Evolutionary conservation across 163 green algal genomes (phyloP).

Genomic region (Prototheca stagnorum): DNA sequence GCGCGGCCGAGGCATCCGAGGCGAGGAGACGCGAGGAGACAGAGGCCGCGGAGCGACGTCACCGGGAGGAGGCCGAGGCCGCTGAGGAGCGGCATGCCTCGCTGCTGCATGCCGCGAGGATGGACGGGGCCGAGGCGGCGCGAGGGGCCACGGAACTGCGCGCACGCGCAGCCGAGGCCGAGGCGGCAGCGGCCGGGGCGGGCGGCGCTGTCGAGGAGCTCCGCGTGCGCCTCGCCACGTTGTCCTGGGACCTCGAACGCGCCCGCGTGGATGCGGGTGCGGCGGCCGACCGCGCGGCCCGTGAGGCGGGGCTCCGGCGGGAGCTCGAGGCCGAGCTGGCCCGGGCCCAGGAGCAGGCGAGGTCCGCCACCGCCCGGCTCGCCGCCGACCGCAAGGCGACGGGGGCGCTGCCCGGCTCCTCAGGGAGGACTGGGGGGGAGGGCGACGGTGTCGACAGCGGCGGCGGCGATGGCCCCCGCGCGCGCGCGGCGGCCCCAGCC

Average conservation of each 20-base stretch:
- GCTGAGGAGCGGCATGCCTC: no score
- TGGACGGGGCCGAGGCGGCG: no score
- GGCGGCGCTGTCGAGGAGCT: slow-evolving; percentile 1
- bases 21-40: no score
- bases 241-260: slow-evolving; percentile 1
- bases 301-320: not conserved
- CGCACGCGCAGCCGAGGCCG: not conserved
- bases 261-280: not conserved
- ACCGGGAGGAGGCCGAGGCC: no score
- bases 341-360: slow-evolving; percentile 5
- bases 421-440: not conserved
- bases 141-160: no score
- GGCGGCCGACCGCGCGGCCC: not conserved
- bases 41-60: no score
- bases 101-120: no score
- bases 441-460: not conserved
- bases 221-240: slow-evolving; percentile 2
- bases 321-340: not conserved
- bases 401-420: slow-evolving; percentile 1
- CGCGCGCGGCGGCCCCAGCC: not conserved
- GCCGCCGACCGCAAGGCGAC: slow-evolving; percentile 1
- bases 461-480: not conserved
- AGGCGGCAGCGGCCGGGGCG: not conserved
- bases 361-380: slow-evolving; percentile 1
- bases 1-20: no score